phyloP scores from a whole-genome alignment of 352 stramenopile species.

The Phytophthora megakarya region DNA sequence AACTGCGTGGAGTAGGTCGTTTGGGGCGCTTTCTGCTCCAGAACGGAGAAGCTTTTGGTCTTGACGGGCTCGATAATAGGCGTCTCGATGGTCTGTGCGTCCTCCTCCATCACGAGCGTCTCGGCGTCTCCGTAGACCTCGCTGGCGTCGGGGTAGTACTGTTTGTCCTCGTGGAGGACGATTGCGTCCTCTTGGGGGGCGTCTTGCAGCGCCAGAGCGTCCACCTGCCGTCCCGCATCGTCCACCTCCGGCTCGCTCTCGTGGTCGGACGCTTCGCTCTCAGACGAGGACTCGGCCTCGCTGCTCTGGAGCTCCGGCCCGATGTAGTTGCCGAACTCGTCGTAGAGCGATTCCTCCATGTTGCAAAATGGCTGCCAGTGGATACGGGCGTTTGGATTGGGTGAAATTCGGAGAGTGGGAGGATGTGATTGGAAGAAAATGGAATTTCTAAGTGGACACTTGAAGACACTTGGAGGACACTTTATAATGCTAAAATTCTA shows the following conservation, averaged over 20 bases:
- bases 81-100: constrained; percentile 98
- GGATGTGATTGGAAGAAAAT: constrained; percentile 21
- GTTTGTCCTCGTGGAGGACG: constrained; percentile 99
- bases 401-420: neutral
- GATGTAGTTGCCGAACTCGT: constrained; percentile 99
- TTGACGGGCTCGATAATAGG: constrained; percentile 97
- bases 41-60: constrained; percentile 92
- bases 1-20: constrained; percentile 92
- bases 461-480: constrained; percentile 3
- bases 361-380: neutral
- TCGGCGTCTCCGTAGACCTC: constrained; percentile 97
- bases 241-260: constrained; percentile 44
- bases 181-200: constrained; percentile 88
- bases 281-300: constrained; percentile 67
- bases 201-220: constrained; percentile 54
- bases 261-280: constrained; percentile 52
- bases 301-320: constrained; percentile 94
- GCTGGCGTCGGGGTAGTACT: constrained; percentile 98
- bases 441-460: neutral
- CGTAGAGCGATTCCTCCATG: constrained; percentile 98
- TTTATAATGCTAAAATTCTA: constrained; percentile 37
- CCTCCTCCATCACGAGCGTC: constrained; percentile 98
- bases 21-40: constrained; percentile 81
- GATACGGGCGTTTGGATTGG: constrained; percentile 10
- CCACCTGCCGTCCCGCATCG: constrained; percentile 40